These are phyloP conservation scores for Colletotrichum sublineola DNA, from an alignment of 2,329 filamentous ascomycete genomes.

Conservation along the genomic window DNA sequence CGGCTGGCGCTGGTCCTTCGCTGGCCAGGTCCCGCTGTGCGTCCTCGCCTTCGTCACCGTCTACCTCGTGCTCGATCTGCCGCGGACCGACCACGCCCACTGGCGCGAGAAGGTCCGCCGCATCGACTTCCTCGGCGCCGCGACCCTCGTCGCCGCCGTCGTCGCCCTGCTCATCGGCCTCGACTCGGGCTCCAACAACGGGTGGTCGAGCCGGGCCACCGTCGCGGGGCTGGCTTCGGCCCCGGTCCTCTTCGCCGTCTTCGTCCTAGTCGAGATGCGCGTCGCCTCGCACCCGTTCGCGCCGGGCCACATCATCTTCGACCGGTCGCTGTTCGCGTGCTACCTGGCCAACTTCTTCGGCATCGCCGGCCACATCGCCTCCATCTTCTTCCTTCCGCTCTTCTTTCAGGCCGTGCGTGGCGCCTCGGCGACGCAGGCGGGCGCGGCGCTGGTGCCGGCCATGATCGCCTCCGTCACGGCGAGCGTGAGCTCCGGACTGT, in stretches of 20 bases:
- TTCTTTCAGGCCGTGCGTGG: constrained; percentile 82
- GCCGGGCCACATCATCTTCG: constrained; percentile 79
- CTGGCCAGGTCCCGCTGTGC: constrained; percentile 78
- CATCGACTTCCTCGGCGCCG: constrained; percentile 81
- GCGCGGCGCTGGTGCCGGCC: constrained; percentile 75
- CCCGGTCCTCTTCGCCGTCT: constrained; percentile 72
- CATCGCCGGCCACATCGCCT: constrained; percentile 68
- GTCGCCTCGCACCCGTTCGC: constrained; percentile 80
- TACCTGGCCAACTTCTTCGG: constrained; percentile 81
- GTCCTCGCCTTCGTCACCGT: constrained; percentile 75
- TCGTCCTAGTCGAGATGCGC: constrained; percentile 76
- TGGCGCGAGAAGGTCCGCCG: constrained; percentile 76
- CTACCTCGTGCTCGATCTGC: constrained; percentile 72
- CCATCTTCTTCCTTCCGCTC: constrained; percentile 80
- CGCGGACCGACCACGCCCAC: constrained; percentile 67
- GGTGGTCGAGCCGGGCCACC: constrained; percentile 73
- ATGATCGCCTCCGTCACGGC: constrained; percentile 74
- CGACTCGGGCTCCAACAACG: constrained; percentile 79
- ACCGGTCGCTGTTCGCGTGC: constrained; percentile 74
- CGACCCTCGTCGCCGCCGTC: constrained; percentile 74
- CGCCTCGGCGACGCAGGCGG: constrained; percentile 72
- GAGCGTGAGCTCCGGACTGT: constrained; percentile 72
- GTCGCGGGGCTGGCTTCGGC: constrained; percentile 69
- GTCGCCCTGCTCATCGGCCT: constrained; percentile 76
- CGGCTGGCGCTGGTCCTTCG: constrained; percentile 82